Conservation (phyloP, 2,329 filamentous ascomycete species). For the Seiridium unicorne region DNA sequence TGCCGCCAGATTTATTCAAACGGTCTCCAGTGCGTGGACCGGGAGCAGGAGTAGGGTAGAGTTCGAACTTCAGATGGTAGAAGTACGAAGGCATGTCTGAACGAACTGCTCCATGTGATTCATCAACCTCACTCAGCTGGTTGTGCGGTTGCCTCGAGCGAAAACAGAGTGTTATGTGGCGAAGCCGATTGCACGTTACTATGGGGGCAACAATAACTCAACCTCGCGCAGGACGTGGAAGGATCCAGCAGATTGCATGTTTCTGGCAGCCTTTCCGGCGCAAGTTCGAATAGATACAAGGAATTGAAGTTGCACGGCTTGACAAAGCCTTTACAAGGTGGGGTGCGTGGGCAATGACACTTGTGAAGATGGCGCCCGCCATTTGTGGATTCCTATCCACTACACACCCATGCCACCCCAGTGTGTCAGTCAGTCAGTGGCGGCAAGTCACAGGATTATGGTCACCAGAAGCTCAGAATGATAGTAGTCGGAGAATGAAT, state of each 20-base stretch:
- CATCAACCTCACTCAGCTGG: not conserved
- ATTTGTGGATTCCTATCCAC: too few relatives aligned
- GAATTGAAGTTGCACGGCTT: not conserved
- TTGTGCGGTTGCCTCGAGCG: not conserved
- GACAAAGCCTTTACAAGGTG: not conserved
- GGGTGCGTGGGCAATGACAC: not conserved
- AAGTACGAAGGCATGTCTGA: constrained; percentile 57
- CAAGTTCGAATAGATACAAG: not conserved
- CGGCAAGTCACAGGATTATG: too few relatives aligned
- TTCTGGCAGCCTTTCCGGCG: not conserved
- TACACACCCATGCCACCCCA: too few relatives aligned
- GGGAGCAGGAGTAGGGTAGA: constrained; percentile 51
- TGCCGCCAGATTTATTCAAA: not conserved
- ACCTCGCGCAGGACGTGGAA: constrained; percentile 8
- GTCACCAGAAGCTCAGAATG: not conserved
- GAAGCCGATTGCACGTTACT: constrained; percentile 5
- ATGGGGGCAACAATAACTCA: constrained; percentile 20
- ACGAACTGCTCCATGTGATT: constrained; percentile 3
- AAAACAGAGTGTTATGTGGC: not conserved
- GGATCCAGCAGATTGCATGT: constrained; percentile 13
- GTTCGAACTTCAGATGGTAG: constrained; percentile 66
- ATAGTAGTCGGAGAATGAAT: not conserved
- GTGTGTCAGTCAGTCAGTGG: too few relatives aligned
- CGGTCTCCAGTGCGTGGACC: constrained; percentile 10
- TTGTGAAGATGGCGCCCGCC: too few relatives aligned